These are phyloP conservation scores for Populus tomentosa DNA, from an alignment of 441 rosid species.

Conservation along the genomic window DNA sequence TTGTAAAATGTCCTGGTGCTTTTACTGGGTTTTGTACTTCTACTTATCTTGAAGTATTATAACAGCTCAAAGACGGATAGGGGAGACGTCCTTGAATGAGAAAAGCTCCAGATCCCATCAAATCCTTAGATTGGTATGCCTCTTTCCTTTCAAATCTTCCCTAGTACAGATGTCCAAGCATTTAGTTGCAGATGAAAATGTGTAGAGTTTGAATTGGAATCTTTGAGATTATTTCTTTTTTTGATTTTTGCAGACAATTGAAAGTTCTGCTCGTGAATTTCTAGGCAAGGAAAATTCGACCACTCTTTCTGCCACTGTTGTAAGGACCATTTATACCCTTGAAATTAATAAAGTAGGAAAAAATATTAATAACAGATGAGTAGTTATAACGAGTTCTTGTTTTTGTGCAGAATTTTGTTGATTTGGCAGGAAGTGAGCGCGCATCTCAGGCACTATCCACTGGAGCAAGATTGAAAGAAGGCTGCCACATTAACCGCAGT, in stretches of 20 bases:
- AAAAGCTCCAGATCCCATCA: conserved; percentile 49
- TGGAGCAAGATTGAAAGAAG: conserved; percentile 89
- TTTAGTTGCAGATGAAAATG: background rate
- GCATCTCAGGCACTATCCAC: conserved; percentile 90
- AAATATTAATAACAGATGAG: background rate
- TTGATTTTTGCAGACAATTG: conserved; percentile 50
- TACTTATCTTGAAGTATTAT: conserved; percentile 1
- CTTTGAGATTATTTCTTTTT: background rate
- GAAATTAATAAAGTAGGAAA: background rate
- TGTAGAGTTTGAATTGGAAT: background rate
- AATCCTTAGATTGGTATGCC: conserved; percentile 35
- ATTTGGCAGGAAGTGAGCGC: conserved; percentile 96
- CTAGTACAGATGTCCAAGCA: background rate
- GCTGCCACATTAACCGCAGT: conserved; percentile 94
- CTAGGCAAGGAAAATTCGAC: conserved; percentile 60
- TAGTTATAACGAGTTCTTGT: background rate
- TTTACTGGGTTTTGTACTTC: conserved; percentile 13
- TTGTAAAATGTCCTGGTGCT: conserved; percentile 4
- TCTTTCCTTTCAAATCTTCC: background rate
- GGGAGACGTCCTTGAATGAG: conserved; percentile 30
- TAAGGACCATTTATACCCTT: conserved; percentile 25
- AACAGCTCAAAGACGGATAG: conserved; percentile 40
- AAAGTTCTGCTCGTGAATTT: conserved; percentile 83
- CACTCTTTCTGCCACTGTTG: conserved; percentile 79
- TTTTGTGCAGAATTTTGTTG: conserved; percentile 74